These are phyloP conservation scores for Desmodesmus armatus DNA, from an alignment of 139 green algal genomes.

Conservation along the genomic window DNA sequence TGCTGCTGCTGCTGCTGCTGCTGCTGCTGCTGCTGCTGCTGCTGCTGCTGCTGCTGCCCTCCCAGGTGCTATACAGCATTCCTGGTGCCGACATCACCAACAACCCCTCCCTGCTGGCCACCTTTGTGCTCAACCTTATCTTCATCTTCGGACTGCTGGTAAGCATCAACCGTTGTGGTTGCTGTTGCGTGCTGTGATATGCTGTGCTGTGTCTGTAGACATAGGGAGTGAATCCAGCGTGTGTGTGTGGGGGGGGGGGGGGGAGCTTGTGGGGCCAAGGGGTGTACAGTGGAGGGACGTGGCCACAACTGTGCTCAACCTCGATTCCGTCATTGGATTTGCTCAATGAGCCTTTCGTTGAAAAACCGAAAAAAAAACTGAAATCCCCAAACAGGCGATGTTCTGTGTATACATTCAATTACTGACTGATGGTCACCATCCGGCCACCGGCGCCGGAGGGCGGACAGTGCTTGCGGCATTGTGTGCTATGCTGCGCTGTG, in stretches of 20 bases:
- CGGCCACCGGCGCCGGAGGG: too few relatives aligned
- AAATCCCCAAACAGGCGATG: too few relatives aligned
- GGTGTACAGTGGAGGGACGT: too few relatives aligned
- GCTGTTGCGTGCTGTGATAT: neutral
- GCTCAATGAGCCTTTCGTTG: neutral
- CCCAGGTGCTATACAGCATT: conserved; percentile 23
- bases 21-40: neutral
- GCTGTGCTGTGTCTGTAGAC: neutral
- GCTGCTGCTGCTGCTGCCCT: neutral
- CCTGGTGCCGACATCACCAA: conserved; percentile 37
- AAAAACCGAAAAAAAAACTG: too few relatives aligned
- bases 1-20: conserved; percentile 13
- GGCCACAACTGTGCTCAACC: neutral
- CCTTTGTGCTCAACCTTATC: conserved; percentile 39
- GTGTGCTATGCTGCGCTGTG: too few relatives aligned
- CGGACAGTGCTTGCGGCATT: too few relatives aligned
- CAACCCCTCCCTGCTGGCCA: neutral
- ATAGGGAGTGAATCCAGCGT: too few relatives aligned
- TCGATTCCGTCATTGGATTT: neutral
- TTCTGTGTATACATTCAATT: too few relatives aligned
- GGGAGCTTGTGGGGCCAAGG: too few relatives aligned
- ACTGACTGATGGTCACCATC: too few relatives aligned
- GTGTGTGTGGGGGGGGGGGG: neutral
- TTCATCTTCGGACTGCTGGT: conserved; percentile 47
- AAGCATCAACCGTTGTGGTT: neutral